Evolutionary conservation across 306 rosid species (phyloP), one percentile per base, ranked within the genome.

Genomic region (Dicorynia guianensis): DNA sequence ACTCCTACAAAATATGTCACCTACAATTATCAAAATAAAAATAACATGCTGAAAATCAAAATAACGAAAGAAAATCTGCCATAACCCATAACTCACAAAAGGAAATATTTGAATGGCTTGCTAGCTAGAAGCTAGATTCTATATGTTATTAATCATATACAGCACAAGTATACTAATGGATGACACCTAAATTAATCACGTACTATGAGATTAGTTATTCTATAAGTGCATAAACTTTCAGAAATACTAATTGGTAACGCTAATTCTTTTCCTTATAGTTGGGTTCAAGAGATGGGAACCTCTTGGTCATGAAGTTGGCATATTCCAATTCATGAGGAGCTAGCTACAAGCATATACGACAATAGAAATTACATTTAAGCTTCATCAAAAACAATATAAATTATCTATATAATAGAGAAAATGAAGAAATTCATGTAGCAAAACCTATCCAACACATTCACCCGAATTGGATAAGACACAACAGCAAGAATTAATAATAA

Each of bases 1-100:
- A 60, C 79, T 82, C 88, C 98, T 95, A 81, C 94, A 79, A 78
- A 79, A 79, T 73, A 81, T 63, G 67, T 69, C 56, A 72, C 78
- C 83, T 63, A 76, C 79, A 83, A 68, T 74, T 74, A 76, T 77
- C 78, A 85, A 76, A 75, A 79, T 44, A 50, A 74, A 81, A 75
- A 48, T 18, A 78, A 30, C 43, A 71, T 40, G 67, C 54, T 72
- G 69, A 77, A 81, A 72, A 82, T 62, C 47, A 35, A 75, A 76
- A 49, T 59, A 57, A 19, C 40, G 40, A 79, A 50, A 52, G 52
- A 54, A 69, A 2, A 6, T n/a, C 49, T 30, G 44, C 47, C 58
- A 15, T 42, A 40, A 53, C 15, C 56, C 17, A 42, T 40, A 11
- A 35, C 34, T 25, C 30, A 25, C 1, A 25, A 25, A 25, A 25